phyloP scores from a whole-genome alignment of 2,329 filamentous ascomycete species.

The Scedosporium aurantiacum region DNA sequence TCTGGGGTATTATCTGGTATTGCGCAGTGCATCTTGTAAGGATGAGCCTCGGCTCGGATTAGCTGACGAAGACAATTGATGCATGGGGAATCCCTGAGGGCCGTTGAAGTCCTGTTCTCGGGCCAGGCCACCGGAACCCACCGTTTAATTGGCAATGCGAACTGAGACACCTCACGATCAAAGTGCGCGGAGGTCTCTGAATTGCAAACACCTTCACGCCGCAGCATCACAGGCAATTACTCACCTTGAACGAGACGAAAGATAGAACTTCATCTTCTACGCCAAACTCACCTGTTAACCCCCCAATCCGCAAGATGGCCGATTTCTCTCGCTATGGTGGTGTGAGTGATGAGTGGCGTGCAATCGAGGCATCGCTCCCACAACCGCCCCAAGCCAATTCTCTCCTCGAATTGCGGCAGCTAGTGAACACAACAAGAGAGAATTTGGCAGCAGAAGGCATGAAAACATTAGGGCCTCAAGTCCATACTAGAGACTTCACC shows the following conservation, averaged over 20 bases:
- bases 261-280: background rate
- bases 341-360: slow-evolving; percentile 32
- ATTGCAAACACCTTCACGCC: no score
- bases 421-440: slow-evolving; percentile 23
- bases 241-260: background rate
- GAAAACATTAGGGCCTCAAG: slow-evolving; percentile 12
- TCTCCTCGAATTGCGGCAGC: slow-evolving; percentile 14
- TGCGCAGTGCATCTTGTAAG: no score
- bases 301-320: slow-evolving; percentile 1
- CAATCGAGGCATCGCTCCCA: slow-evolving; percentile 20
- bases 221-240: no score
- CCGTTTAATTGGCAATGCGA: no score
- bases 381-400: slow-evolving; percentile 9
- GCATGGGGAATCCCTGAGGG: no score
- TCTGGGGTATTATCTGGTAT: no score
- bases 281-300: background rate
- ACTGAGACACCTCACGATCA: no score
- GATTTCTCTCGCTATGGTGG: slow-evolving; percentile 27
- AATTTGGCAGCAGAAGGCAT: slow-evolving; percentile 19
- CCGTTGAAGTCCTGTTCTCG: no score
- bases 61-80: background rate
- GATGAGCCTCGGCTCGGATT: background rate
- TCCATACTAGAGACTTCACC: slow-evolving; percentile 23
- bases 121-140: no score
- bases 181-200: no score